Conservation (phyloP, 257 asterid genomes). For the Fraxinus americana region DNA sequence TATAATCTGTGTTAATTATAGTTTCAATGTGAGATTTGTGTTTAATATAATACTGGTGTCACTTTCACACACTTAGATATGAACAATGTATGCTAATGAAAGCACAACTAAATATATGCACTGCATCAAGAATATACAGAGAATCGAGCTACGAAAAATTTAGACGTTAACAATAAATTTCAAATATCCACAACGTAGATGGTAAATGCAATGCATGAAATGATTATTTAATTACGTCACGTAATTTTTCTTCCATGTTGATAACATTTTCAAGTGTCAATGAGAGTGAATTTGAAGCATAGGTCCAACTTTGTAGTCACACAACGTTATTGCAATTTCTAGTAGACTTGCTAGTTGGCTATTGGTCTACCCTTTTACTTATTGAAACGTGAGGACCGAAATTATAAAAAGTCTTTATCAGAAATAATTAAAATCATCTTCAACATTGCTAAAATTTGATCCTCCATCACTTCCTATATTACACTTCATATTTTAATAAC, state of each 20-base stretch:
- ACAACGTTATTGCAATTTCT: background rate
- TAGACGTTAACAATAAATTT: background rate
- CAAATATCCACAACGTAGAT: background rate
- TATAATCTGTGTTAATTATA: too few relatives aligned
- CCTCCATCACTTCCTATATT: conserved; percentile 10
- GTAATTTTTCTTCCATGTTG: background rate
- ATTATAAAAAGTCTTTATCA: conserved; percentile 29
- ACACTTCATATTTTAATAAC: background rate
- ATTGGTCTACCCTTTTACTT: conserved; percentile 1
- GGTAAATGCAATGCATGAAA: background rate
- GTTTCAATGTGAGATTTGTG: too few relatives aligned
- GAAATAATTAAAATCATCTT: conserved; percentile 26
- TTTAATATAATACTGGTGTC: too few relatives aligned
- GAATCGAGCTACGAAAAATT: too few relatives aligned
- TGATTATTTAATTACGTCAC: background rate
- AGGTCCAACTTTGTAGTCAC: conserved; percentile 2
- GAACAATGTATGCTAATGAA: too few relatives aligned
- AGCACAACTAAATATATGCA: too few relatives aligned
- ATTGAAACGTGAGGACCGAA: conserved; percentile 35
- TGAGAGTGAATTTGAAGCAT: conserved; percentile 35
- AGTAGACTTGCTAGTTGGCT: background rate
- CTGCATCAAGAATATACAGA: too few relatives aligned
- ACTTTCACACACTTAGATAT: too few relatives aligned
- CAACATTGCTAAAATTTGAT: conserved; percentile 4
- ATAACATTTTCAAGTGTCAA: conserved; percentile 11